phyloP scores from a whole-genome alignment of 2,329 filamentous ascomycete species.

The Aureobasidium sp. region DNA sequence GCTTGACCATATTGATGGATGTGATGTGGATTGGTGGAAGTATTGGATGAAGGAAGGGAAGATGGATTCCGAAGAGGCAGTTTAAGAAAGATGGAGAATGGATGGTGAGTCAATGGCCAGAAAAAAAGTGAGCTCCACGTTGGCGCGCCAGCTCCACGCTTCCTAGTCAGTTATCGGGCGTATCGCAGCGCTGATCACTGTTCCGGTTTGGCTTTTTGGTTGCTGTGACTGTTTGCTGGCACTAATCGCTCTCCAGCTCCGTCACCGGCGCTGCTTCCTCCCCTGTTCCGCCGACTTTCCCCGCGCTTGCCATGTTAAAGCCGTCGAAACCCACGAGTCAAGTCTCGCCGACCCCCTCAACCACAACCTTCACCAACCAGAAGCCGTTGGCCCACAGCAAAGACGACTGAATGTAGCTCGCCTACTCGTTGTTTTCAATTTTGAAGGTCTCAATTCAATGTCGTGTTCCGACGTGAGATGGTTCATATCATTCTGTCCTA shows the following conservation, averaged over 20 bases:
- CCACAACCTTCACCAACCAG: background rate
- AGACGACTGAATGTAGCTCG: background rate
- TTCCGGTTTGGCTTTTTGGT: background rate
- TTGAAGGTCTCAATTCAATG: background rate
- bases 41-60: background rate
- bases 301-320: constrained; percentile 1
- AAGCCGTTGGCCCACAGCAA: background rate
- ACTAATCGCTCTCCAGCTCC: background rate
- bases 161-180: constrained; percentile 4
- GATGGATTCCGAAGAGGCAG: background rate
- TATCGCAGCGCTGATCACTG: constrained; percentile 8
- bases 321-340: background rate
- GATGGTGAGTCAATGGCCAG: constrained; percentile 9
- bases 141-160: background rate
- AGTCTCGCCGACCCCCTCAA: background rate
- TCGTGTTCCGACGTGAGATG: too few relatives aligned
- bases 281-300: background rate
- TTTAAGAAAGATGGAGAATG: background rate
- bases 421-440: background rate
- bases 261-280: background rate
- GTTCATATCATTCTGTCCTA: background rate
- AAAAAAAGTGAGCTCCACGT: constrained; percentile 8
- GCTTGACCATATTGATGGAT: constrained; percentile 13
- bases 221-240: constrained; percentile 6
- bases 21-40: background rate